Conservation (phyloP, 208 protist genomes). For the Trypanosomatidae sp. region DNA sequence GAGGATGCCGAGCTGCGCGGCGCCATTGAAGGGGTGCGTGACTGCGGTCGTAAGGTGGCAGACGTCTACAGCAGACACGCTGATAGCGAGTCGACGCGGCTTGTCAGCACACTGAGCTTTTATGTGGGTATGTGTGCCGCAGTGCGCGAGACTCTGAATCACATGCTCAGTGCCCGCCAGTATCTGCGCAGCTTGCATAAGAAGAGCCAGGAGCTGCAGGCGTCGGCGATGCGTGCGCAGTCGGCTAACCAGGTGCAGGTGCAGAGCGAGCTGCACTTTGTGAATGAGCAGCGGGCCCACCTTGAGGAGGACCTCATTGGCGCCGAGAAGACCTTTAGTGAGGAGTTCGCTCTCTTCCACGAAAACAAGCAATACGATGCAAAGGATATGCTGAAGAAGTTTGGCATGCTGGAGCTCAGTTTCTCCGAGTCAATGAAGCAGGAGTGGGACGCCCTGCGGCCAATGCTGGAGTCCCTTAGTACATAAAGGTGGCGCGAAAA, state of each 20-base stretch:
- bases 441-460: slow-evolving; percentile 63
- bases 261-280: slow-evolving; percentile 32
- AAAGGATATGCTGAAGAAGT: slow-evolving; percentile 70
- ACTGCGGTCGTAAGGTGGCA: slow-evolving; percentile 58
- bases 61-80: slow-evolving; percentile 64
- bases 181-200: slow-evolving; percentile 34
- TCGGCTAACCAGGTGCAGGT: slow-evolving; percentile 27
- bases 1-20: slow-evolving; percentile 46
- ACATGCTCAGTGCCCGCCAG: slow-evolving; percentile 38
- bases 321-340: slow-evolving; percentile 43
- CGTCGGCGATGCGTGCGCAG: slow-evolving; percentile 26
- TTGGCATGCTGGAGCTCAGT: slow-evolving; percentile 78
- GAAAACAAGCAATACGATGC: slow-evolving; percentile 83
- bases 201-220: slow-evolving; percentile 25
- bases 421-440: slow-evolving; percentile 69
- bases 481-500: slow-evolving; percentile 4
- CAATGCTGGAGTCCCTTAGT: slow-evolving; percentile 36
- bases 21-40: slow-evolving; percentile 53
- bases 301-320: slow-evolving; percentile 36
- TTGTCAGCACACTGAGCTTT: slow-evolving; percentile 85
- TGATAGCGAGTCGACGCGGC: slow-evolving; percentile 59
- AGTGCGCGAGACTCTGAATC: slow-evolving; percentile 61
- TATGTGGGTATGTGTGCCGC: slow-evolving; percentile 82
- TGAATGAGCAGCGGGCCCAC: slow-evolving; percentile 33
- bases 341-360: slow-evolving; percentile 81